phyloP scores from a whole-genome alignment of 169 alveolate species.

The Plasmodium inui region DNA sequence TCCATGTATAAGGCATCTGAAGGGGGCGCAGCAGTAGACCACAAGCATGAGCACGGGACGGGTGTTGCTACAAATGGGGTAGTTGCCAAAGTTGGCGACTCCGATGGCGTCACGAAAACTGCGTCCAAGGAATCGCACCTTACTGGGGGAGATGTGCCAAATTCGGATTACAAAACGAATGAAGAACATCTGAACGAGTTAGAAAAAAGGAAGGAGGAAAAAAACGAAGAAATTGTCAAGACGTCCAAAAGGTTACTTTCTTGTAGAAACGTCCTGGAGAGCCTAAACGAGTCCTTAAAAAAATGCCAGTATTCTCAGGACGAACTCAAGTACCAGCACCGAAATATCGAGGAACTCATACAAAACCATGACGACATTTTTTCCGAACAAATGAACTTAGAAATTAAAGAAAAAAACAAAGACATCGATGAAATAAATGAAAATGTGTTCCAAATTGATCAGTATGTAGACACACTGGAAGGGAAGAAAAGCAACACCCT shows the following conservation, averaged over 20 bases:
- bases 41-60: neutral
- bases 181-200: constrained; percentile 45
- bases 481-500: neutral
- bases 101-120: neutral
- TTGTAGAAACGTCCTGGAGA: constrained; percentile 23
- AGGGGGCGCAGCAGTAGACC: neutral
- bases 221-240: constrained; percentile 10
- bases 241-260: constrained; percentile 31
- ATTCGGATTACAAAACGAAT: constrained; percentile 8
- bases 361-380: constrained; percentile 54
- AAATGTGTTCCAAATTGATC: constrained; percentile 8
- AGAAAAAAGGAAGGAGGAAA: constrained; percentile 29
- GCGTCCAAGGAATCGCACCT: neutral
- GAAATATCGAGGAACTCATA: constrained; percentile 39
- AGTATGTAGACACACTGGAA: constrained; percentile 17
- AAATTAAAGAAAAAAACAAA: constrained; percentile 65
- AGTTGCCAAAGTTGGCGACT: neutral
- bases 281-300: constrained; percentile 34
- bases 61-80: neutral
- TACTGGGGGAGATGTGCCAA: neutral
- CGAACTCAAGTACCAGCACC: constrained; percentile 30
- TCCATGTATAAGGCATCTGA: neutral
- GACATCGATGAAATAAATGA: constrained; percentile 17
- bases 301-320: constrained; percentile 55
- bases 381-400: constrained; percentile 53